Evolutionary conservation across 768 basidiomycete genomes (phyloP).

Genomic region (Pilatotrama ljubarskyi): DNA sequence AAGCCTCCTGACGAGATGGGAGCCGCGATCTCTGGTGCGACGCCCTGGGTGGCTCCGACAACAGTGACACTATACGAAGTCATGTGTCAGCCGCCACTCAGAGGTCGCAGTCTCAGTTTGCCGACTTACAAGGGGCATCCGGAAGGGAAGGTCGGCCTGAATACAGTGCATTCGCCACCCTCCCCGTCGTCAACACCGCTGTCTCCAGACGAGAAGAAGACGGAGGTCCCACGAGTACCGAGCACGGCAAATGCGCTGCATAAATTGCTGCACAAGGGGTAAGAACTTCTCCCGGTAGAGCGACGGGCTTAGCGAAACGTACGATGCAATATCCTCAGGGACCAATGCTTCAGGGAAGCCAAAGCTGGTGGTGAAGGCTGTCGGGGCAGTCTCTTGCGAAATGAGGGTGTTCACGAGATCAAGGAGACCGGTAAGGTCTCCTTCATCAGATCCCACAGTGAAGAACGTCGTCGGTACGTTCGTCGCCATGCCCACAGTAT

Average conservation of each 20-base stretch:
- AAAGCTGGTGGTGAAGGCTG: slow-evolving; percentile 37
- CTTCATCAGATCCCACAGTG: slow-evolving; percentile 13
- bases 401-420: slow-evolving; percentile 32
- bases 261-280: slow-evolving; percentile 21
- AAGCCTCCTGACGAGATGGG: slow-evolving; percentile 37
- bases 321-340: neutral
- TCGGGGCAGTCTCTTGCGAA: slow-evolving; percentile 23
- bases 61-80: slow-evolving; percentile 30
- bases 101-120: neutral
- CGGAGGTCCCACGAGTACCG: slow-evolving; percentile 34
- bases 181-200: slow-evolving; percentile 34
- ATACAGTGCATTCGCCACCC: slow-evolving; percentile 27
- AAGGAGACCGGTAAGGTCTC: slow-evolving; percentile 33
- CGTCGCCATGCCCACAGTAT: slow-evolving; percentile 22
- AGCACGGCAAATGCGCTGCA: slow-evolving; percentile 36
- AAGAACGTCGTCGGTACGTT: slow-evolving; percentile 20
- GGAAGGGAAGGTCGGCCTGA: slow-evolving; percentile 37
- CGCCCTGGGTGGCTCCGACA: slow-evolving; percentile 35
- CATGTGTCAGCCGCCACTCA: neutral
- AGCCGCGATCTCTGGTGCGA: slow-evolving; percentile 34
- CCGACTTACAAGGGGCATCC: slow-evolving; percentile 34
- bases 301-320: slow-evolving; percentile 44
- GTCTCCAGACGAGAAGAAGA: slow-evolving; percentile 39
- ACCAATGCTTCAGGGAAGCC: slow-evolving; percentile 40
- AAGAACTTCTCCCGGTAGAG: slow-evolving; percentile 12